Evolutionary conservation across 805 yeast species (phyloP).

Genomic region (Deakozyma indianensis): DNA sequence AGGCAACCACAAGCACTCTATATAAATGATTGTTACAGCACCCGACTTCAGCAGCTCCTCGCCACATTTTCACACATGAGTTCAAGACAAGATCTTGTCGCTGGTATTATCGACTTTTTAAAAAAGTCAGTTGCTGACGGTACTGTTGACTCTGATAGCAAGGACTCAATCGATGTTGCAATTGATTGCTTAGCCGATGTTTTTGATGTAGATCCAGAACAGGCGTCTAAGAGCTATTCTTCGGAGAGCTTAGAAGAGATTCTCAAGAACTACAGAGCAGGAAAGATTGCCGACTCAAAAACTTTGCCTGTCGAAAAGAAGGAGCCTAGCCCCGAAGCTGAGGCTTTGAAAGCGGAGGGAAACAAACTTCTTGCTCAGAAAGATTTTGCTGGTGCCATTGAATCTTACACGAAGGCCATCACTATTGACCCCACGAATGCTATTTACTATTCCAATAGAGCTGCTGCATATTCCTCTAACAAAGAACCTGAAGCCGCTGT

Average conservation of each 20-base stretch:
- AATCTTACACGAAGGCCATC: slow-evolving; percentile 70
- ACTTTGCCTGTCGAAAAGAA: slow-evolving; percentile 14
- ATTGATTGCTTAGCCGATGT: slow-evolving; percentile 85
- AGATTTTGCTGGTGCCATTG: slow-evolving; percentile 58
- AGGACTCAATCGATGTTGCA: slow-evolving; percentile 87
- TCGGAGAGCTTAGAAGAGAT: slow-evolving; percentile 24
- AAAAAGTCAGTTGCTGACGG: slow-evolving; percentile 43
- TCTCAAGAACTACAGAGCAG: slow-evolving; percentile 2
- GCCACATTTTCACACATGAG: neutral
- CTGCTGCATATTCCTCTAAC: slow-evolving; percentile 84
- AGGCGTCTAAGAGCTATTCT: slow-evolving; percentile 8
- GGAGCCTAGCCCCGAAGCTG: slow-evolving; percentile 61
- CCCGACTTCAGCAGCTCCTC: too few species aligned
- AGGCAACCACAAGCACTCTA: too few species aligned
- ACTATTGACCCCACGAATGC: slow-evolving; percentile 56
- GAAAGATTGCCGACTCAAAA: slow-evolving; percentile 9
- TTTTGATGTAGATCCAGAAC: slow-evolving; percentile 48
- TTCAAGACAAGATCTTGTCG: slow-evolving; percentile 30
- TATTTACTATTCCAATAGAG: slow-evolving; percentile 83
- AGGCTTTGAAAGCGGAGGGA: slow-evolving; percentile 70
- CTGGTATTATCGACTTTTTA: slow-evolving; percentile 62
- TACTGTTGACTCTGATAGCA: slow-evolving; percentile 59
- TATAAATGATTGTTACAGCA: too few species aligned
- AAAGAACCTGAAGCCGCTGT: slow-evolving; percentile 65
- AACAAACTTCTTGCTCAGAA: slow-evolving; percentile 75